Base-by-base conservation (phyloP, 164 flowering plant species). In the Euptelea pleiosperma region DNA sequence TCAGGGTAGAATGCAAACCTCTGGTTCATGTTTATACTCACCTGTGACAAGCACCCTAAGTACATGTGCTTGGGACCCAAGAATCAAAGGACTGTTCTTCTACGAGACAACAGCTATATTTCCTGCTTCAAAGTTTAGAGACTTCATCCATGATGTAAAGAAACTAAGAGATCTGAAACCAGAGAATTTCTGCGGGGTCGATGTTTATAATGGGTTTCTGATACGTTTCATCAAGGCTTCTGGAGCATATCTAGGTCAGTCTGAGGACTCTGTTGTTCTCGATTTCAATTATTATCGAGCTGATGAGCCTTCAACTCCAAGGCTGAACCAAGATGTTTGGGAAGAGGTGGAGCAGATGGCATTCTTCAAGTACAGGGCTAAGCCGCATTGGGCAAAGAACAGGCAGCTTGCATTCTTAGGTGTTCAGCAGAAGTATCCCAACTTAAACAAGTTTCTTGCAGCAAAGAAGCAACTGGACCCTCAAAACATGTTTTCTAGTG, bases 321-420 rank as follows among this genome's bases (percentile, higher is more conserved):
- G 96, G 46, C 42, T 83, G 26, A 79, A 79, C 66, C 78, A 85
- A 60, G 86, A 85, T 60, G 72, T 82, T 12, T 71, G 70, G 83
- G 96, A 88, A 61, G 92, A 88, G 52, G 63, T 88, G 28, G 92
- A 88, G 71, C 96, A 88, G 46, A 76, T 88, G 76, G 92, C 91
- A 2, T 83, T 85, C 64, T 76, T 88, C 68, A 85, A 88, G 68
- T 68, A 84, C 52, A 78, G 73, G 11, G 90, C 88, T 0, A 79
- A 55, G 67, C 96, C 92, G 9, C 96, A 88, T 54, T 88, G 92
- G 92, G 92, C 76, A 4, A 91, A 91, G 73, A 88, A 91, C 54
- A 70, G 91, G 72, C 78, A 83, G 30, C 29, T 82, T 12, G 94
- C 86, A 2, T 84, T 86, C 74, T 6, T 67, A 16, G 74, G 57